phyloP scores from a whole-genome alignment of 2,329 filamentous ascomycete species.

The Exophiala dermatitidis region DNA sequence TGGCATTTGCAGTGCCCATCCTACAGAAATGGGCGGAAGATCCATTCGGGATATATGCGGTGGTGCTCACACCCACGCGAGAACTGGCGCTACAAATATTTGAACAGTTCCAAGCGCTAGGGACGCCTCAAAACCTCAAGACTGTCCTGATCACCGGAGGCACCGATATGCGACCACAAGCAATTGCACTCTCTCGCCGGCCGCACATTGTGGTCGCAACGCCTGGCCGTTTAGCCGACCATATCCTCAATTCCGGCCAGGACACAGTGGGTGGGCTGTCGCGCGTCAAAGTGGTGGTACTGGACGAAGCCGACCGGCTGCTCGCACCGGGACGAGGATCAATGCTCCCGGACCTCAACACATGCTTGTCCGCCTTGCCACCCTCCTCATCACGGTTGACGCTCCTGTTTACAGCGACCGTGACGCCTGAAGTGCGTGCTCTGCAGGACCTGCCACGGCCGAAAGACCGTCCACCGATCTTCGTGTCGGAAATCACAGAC shows the following conservation, averaged over 20 bases:
- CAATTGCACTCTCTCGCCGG: conserved; percentile 69
- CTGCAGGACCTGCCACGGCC: conserved; percentile 69
- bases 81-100: conserved; percentile 94
- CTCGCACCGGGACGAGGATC: conserved; percentile 67
- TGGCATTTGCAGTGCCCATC: conserved; percentile 91
- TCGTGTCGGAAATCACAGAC: conserved; percentile 84
- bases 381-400: conserved; percentile 76
- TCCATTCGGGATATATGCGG: conserved; percentile 80
- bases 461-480: conserved; percentile 66
- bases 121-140: conserved; percentile 78
- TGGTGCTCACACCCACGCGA: conserved; percentile 82
- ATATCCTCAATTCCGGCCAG: conserved; percentile 82
- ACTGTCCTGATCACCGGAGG: conserved; percentile 85
- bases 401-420: conserved; percentile 88
- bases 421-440: conserved; percentile 84
- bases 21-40: conserved; percentile 90
- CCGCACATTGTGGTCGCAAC: conserved; percentile 94
- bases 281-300: conserved; percentile 74
- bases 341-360: conserved; percentile 91
- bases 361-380: conserved; percentile 75
- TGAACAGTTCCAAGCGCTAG: conserved; percentile 92
- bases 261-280: conserved; percentile 79
- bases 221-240: conserved; percentile 84
- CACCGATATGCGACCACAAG: conserved; percentile 84
- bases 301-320: conserved; percentile 91